phyloP scores from a whole-genome alignment of 2,329 filamentous ascomycete species.

The Cladophialophora bantiana region DNA sequence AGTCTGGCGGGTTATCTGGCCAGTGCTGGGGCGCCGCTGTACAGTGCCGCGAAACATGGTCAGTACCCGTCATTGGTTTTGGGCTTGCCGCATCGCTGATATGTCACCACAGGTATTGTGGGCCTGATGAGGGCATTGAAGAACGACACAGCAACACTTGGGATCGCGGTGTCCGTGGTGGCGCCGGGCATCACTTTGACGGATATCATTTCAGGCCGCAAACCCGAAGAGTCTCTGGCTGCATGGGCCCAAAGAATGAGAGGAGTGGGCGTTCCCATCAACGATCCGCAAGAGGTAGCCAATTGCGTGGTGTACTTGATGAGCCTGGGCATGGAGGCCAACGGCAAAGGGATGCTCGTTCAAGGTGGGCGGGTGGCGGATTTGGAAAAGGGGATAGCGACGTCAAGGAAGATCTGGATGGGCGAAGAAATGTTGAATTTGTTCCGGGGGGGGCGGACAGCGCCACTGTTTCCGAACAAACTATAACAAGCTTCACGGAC shows the following conservation, averaged over 20 bases:
- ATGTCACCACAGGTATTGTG: slow-evolving; percentile 48
- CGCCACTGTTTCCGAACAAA: slow-evolving; percentile 42
- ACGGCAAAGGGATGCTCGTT: slow-evolving; percentile 56
- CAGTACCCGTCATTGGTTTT: slow-evolving; percentile 23
- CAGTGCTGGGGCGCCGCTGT: slow-evolving; percentile 56
- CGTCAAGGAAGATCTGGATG: slow-evolving; percentile 56
- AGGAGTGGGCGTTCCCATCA: slow-evolving; percentile 55
- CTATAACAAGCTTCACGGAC: slow-evolving; percentile 22
- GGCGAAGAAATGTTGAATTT: slow-evolving; percentile 58
- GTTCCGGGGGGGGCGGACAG: slow-evolving; percentile 54
- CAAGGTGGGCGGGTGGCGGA: slow-evolving; percentile 54
- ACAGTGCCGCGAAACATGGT: slow-evolving; percentile 60
- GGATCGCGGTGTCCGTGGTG: slow-evolving; percentile 56
- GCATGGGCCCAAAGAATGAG: slow-evolving; percentile 55
- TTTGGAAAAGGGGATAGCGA: slow-evolving; percentile 56
- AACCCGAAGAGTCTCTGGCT: slow-evolving; percentile 45
- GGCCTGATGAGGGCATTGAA: slow-evolving; percentile 60
- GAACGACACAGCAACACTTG: slow-evolving; percentile 55
- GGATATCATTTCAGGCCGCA: slow-evolving; percentile 50
- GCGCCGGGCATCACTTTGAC: slow-evolving; percentile 59
- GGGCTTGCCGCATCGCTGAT: slow-evolving; percentile 7
- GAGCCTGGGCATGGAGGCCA: slow-evolving; percentile 52
- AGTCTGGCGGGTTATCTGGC: slow-evolving; percentile 59
- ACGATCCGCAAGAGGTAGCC: slow-evolving; percentile 54
- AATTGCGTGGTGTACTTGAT: slow-evolving; percentile 55